Base-by-base conservation (phyloP, 2,329 filamentous ascomycete genomes). In the Fusarium nematophilum region DNA sequence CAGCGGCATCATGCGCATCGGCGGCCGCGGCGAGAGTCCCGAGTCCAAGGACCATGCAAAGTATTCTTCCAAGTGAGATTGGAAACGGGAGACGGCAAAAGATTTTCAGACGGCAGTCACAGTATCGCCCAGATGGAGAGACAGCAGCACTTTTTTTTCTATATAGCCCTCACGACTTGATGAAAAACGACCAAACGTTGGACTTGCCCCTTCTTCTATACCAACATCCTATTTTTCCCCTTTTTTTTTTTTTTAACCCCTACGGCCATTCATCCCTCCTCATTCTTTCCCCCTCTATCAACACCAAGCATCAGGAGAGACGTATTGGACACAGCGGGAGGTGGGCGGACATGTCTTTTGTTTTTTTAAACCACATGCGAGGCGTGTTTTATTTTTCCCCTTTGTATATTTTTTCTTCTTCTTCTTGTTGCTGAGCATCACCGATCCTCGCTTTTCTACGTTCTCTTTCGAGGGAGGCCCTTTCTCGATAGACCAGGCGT, bases 1-100 rank as follows among this genome's bases (percentile, higher is more conserved):
- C 11, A 79, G 73, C 36, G 78, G 78, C 34, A 79, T 80, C 60
- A 80, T 80, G 72, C 73, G 76, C 36, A 79, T 79, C 34, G 77
- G 77, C 4, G 73, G 71, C 2, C 69, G 77, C 23, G 72, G 74
- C 18, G 76, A 78, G 47, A 79, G 77, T 31, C 76, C 77, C 0
- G 77, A 79, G n/a, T 64, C 67, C 7, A 78, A 73, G 50, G 67
- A 70, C 31, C 31, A 43, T 11, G 11, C 60, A 15, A 61, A 63
- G 33, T 31, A 21, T 21, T 21, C 29, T 38, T 23, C 26, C 18
- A 62, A 63, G 25, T 63, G 40, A 63, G 29, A 25, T 31, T 13
- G n/a, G 9, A 46, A 9, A 27, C 30, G 27, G 47, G 39, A 39
- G 59, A 48, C 9, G 40, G 21, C 21, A 21, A 21, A n/a, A 21